Evolutionary conservation across 2,329 filamentous ascomycete genomes (phyloP).

Genomic region (Colletotrichum plurivorum): DNA sequence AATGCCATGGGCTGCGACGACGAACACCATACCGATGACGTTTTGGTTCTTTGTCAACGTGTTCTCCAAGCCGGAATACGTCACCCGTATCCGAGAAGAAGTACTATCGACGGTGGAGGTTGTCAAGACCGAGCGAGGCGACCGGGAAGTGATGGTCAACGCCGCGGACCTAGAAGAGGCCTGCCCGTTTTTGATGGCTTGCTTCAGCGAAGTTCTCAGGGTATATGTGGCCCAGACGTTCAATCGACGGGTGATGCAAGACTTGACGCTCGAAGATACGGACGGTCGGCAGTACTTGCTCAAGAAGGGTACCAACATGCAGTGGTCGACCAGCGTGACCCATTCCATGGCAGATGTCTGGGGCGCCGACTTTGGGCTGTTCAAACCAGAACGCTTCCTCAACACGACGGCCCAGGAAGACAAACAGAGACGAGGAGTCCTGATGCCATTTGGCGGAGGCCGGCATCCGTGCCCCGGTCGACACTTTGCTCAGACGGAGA

Average conservation of each 20-base stretch:
- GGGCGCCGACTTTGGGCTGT: constrained; percentile 43
- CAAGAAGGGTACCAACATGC: constrained; percentile 45
- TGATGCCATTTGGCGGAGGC: constrained; percentile 52
- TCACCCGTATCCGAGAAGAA: constrained; percentile 49
- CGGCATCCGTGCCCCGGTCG: constrained; percentile 50
- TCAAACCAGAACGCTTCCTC: constrained; percentile 46
- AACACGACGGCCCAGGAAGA: constrained; percentile 39
- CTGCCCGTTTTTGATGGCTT: constrained; percentile 58
- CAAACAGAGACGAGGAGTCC: constrained; percentile 43
- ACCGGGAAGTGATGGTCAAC: constrained; percentile 47
- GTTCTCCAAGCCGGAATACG: constrained; percentile 45
- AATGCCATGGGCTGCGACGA: constrained; percentile 49
- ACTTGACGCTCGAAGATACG: constrained; percentile 50
- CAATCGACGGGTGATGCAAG: constrained; percentile 55
- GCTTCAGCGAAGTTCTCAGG: constrained; percentile 60
- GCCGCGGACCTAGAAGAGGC: constrained; percentile 51
- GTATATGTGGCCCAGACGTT: constrained; percentile 53
- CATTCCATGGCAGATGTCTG: constrained; percentile 44
- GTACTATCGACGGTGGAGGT: constrained; percentile 42
- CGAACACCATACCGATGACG: constrained; percentile 54
- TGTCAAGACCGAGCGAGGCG: constrained; percentile 13
- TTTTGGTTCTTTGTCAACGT: constrained; percentile 55
- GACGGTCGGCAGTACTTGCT: constrained; percentile 45
- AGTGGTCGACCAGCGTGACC: constrained; percentile 45
- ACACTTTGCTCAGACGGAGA: constrained; percentile 50